Conservation (phyloP, 441 rosid species). For the Raphanus hybrid region DNA sequence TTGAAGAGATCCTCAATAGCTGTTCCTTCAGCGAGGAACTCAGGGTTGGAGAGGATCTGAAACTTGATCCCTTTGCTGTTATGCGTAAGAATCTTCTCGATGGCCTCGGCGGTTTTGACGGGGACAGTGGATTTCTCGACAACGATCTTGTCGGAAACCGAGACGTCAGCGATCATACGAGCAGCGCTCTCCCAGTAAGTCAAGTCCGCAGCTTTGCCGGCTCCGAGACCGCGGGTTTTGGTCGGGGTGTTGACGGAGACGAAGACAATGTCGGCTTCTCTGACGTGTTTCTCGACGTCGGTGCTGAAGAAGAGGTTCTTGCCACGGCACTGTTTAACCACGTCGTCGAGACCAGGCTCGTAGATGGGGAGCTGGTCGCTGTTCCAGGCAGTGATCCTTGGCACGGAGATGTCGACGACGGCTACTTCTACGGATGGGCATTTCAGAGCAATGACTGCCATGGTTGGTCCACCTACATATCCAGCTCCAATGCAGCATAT, state of each 20-base stretch:
- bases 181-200: constrained; percentile 99
- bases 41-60: constrained; percentile 97
- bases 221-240: constrained; percentile 92
- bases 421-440: constrained; percentile 85
- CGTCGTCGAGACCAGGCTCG: constrained; percentile 88
- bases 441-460: constrained; percentile 92
- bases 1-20: constrained; percentile 79
- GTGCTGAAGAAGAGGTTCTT: constrained; percentile 87
- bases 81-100: constrained; percentile 86
- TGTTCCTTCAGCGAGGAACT: constrained; percentile 97
- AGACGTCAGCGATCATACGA: constrained; percentile 93
- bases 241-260: constrained; percentile 97
- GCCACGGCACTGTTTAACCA: constrained; percentile 82
- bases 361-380: constrained; percentile 88
- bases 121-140: constrained; percentile 99
- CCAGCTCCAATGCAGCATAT: constrained; percentile 97
- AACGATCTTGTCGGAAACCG: constrained; percentile 87
- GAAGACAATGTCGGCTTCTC: constrained; percentile 85
- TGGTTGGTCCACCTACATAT: constrained; percentile 92
- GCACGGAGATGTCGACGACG: constrained; percentile 80
- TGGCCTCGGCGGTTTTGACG: constrained; percentile 93
- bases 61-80: constrained; percentile 96
- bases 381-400: constrained; percentile 83
- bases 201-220: constrained; percentile 95
- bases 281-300: constrained; percentile 82